Base-by-base conservation (phyloP, 495 filamentous ascomycete species). In the Cairneyella variabilis region DNA sequence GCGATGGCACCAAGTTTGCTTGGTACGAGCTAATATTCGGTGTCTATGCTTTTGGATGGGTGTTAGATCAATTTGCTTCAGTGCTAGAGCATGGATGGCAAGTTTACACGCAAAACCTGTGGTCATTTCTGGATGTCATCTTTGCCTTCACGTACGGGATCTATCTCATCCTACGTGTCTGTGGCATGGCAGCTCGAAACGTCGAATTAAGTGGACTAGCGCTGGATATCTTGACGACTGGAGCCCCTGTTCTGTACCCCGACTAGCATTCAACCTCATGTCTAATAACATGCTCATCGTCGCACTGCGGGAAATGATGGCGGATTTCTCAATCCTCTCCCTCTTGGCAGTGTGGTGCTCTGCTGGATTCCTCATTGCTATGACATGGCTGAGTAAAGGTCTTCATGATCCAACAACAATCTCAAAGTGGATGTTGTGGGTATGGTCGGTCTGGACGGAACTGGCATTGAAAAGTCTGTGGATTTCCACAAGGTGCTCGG, bases 391-490 rank as follows among this genome's bases (percentile, higher is more conserved):
- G 0, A 66, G 71, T 49, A 49, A 2, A 65, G 67, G 47, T 52
- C 67, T 6, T 48, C 68, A 28, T 26, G 39, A 37, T 32, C 32
- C 16, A 52, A 60, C 74, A 17, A 84, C 76, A 2, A 85, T 88
- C 48, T 74, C 77, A 34, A 86, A 86, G 62, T 88, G 84, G 84
- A 87, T 88, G 84, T 73, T 88, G 0, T 87, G 82, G 72, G 84
- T 88, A 50, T 88, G 84, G 84, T 88, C 54, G 84, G 84, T 0
- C 71, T 88, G 8, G 84, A 87, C 49, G 84, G 84, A 8, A 85
- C 82, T 1, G 84, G 84, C 3, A 82, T 88, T 25, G 71, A 83
- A 51, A 65, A 73, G 55, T 84, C 83, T 17, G 76, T 68, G 25
- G 76, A 79, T 28, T 80, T 88, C 50, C 84, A 88, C 65, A 68